These are phyloP conservation scores for Debaryomyces prosopidis DNA, from an alignment of 805 yeast species.

Conservation along the genomic window DNA sequence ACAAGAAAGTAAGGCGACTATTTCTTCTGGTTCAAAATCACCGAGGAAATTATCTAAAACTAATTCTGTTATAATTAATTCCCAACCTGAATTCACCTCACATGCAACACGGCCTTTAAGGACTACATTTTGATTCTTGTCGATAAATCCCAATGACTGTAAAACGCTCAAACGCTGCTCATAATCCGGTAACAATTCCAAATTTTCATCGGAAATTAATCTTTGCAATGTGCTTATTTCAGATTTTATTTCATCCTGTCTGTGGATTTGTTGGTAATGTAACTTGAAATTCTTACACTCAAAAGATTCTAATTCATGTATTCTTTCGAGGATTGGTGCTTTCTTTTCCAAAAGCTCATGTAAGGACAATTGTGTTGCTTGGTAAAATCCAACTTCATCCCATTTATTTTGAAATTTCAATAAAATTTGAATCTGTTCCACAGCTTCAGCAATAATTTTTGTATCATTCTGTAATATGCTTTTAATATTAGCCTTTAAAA, in stretches of 20 bases:
- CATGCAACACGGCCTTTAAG: constrained; percentile 93
- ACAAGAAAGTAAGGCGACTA: constrained; percentile 89
- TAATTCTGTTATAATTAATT: constrained; percentile 83
- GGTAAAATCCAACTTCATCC: constrained; percentile 44
- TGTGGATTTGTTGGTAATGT: constrained; percentile 47
- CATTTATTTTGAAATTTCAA: constrained; percentile 41
- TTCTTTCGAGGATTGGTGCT: constrained; percentile 27
- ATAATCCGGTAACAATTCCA: constrained; percentile 90
- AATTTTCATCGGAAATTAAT: constrained; percentile 79
- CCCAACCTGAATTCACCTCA: constrained; percentile 91
- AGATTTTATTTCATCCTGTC: constrained; percentile 44
- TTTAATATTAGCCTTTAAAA: constrained; percentile 31
- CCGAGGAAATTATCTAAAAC: constrained; percentile 89
- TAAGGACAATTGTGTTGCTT: constrained; percentile 30
- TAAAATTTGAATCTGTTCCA: constrained; percentile 32
- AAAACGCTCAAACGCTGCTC: constrained; percentile 84
- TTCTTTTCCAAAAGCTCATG: constrained; percentile 41
- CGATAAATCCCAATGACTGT: constrained; percentile 77
- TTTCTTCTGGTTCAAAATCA: constrained; percentile 92
- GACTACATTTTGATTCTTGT: constrained; percentile 70
- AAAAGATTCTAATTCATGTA: constrained; percentile 25
- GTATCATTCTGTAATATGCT: constrained; percentile 36
- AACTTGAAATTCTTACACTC: constrained; percentile 44
- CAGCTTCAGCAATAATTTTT: constrained; percentile 35
- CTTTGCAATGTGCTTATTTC: constrained; percentile 58